These are phyloP conservation scores for Triticum urartu DNA, from an alignment of 176 grass and related monocot species.

Conservation along the genomic window DNA sequence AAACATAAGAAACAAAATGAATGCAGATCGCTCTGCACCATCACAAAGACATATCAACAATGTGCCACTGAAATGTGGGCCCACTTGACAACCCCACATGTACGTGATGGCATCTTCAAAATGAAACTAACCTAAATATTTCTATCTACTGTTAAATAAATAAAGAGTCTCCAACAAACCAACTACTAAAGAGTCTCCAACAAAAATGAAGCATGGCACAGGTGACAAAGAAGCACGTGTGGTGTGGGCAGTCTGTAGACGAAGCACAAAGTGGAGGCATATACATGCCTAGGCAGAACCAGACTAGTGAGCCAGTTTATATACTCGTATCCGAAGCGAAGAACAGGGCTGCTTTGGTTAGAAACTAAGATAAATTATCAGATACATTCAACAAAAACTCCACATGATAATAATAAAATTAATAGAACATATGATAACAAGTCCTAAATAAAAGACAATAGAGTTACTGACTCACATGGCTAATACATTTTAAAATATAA, in stretches of 20 bases:
- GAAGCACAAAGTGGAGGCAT: not conserved
- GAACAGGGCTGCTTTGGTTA: not conserved
- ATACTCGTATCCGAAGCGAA: not conserved
- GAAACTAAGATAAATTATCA: not conserved
- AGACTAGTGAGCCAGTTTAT: not conserved
- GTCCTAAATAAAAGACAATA: not conserved
- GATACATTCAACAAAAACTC: not conserved
- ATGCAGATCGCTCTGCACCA: not conserved
- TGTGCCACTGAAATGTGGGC: not conserved
- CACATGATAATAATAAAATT: not conserved
- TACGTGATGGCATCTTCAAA: not conserved
- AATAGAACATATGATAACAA: not conserved
- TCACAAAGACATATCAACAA: not conserved
- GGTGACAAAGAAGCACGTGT: not conserved
- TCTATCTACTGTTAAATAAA: not conserved
- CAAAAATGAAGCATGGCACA: not conserved
- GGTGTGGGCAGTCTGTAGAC: not conserved
- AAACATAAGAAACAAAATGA: not conserved
- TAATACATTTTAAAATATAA: constrained; percentile 2
- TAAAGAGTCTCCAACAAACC: not conserved
- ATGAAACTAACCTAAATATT: not conserved
- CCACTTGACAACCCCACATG: not conserved
- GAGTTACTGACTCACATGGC: not conserved
- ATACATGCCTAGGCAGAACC: not conserved
- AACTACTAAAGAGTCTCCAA: no score